These are phyloP conservation scores for Arthrinium puccinioides DNA, from an alignment of 2,329 filamentous ascomycete genomes.

Conservation along the genomic window DNA sequence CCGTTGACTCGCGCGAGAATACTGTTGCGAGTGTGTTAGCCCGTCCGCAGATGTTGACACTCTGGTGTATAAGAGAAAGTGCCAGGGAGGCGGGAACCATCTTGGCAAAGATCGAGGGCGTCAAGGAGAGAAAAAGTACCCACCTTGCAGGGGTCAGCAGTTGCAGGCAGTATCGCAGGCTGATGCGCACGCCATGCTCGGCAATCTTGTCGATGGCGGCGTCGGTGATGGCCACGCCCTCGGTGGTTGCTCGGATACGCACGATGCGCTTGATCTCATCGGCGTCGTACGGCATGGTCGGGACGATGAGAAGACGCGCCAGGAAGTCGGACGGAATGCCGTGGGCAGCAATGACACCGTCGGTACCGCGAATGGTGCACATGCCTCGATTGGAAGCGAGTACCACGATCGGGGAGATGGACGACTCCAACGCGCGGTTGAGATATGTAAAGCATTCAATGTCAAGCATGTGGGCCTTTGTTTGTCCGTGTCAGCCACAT, in stretches of 20 bases:
- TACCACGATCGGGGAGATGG: conserved; percentile 93
- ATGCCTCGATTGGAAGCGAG: conserved; percentile 94
- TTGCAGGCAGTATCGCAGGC: conserved; percentile 87
- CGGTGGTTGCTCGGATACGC: conserved; percentile 72
- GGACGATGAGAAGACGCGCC: conserved; percentile 88
- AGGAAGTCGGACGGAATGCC: conserved; percentile 92
- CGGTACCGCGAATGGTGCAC: conserved; percentile 83
- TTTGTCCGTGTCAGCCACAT: conserved; percentile 8
- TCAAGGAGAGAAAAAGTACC: conserved; percentile 22
- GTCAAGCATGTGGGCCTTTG: conserved; percentile 95
- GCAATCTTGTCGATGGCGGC: conserved; percentile 81
- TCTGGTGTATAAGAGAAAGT: not conserved
- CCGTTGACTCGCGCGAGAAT: conserved; percentile 85
- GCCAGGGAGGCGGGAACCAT: conserved; percentile 5
- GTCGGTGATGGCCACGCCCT: conserved; percentile 72
- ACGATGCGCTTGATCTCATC: conserved; percentile 93
- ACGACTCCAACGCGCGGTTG: conserved; percentile 92
- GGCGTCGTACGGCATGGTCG: conserved; percentile 80
- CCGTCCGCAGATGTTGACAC: conserved; percentile 15
- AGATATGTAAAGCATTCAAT: conserved; percentile 99
- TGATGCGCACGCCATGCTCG: conserved; percentile 80
- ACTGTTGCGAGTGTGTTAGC: conserved; percentile 32
- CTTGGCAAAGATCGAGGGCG: conserved; percentile 15
- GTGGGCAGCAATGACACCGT: conserved; percentile 77
- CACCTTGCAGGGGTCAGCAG: conserved; percentile 77